These are phyloP conservation scores for Amphirosellinia nigrospora DNA, from an alignment of 495 filamentous ascomycete genomes.

Conservation along the genomic window DNA sequence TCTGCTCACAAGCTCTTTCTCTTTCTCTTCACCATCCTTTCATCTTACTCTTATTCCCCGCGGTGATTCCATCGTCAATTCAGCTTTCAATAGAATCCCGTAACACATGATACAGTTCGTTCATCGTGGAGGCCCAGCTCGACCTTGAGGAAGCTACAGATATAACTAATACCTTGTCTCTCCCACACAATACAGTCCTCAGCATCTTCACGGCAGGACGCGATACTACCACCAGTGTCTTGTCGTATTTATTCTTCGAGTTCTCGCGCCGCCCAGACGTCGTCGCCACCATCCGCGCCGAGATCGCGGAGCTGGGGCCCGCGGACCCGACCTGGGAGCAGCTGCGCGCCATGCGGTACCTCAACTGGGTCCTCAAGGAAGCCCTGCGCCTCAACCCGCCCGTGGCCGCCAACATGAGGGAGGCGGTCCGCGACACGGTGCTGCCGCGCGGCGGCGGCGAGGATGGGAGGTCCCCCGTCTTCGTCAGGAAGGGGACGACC, in stretches of 20 bases:
- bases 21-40: not conserved
- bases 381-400: slow-evolving; percentile 63
- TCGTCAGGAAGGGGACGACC: slow-evolving; percentile 51
- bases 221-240: slow-evolving; percentile 65
- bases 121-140: not conserved
- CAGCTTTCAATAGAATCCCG: not conserved
- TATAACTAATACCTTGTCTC: not conserved
- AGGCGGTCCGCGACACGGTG: slow-evolving; percentile 56
- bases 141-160: not conserved
- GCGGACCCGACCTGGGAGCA: slow-evolving; percentile 49
- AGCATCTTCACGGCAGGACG: slow-evolving; percentile 51
- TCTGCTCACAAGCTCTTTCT: not conserved
- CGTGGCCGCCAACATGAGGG: slow-evolving; percentile 62
- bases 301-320: slow-evolving; percentile 47
- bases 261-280: slow-evolving; percentile 60
- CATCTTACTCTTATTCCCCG: not conserved
- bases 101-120: not conserved
- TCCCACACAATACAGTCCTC: slow-evolving; percentile 9
- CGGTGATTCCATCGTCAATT: not conserved
- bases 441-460: slow-evolving; percentile 49
- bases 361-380: slow-evolving; percentile 57
- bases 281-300: slow-evolving; percentile 54
- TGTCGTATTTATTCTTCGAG: slow-evolving; percentile 67
- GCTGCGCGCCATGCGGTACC: slow-evolving; percentile 56
- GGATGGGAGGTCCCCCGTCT: slow-evolving; percentile 54